Conservation (phyloP, 257 asterid genomes). For the Jacaranda mimosifolia region DNA sequence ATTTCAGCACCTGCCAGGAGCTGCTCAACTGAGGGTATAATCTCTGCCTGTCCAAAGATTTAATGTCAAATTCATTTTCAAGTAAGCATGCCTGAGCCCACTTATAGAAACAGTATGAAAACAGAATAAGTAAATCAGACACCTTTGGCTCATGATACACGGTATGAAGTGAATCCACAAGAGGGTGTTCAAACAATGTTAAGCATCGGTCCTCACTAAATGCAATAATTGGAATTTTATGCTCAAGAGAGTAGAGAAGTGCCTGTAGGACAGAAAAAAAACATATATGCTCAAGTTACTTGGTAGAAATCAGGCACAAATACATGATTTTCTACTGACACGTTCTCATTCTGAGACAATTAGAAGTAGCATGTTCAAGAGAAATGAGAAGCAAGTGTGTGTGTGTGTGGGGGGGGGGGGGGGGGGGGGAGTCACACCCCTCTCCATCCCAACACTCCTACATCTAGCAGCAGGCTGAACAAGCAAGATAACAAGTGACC, state of each 20-base stretch:
- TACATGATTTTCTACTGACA: neutral
- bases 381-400: slow-evolving; percentile 8
- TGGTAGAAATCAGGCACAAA: slow-evolving; percentile 4
- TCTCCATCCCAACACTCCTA: neutral
- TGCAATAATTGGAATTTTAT: slow-evolving; percentile 84
- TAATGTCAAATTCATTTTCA: slow-evolving; percentile 33
- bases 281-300: slow-evolving; percentile 1
- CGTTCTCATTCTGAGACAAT: neutral
- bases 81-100: slow-evolving; percentile 30
- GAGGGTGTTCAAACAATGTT: slow-evolving; percentile 90
- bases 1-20: slow-evolving; percentile 70
- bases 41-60: slow-evolving; percentile 78
- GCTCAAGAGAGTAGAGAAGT: slow-evolving; percentile 76
- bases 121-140: slow-evolving; percentile 27
- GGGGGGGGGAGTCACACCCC: no score
- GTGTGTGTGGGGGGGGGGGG: no score
- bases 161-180: slow-evolving; percentile 89
- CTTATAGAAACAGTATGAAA: slow-evolving; percentile 21
- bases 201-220: slow-evolving; percentile 83
- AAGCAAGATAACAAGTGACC: slow-evolving; percentile 2
- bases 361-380: slow-evolving; percentile 10
- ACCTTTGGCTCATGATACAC: slow-evolving; percentile 96
- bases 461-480: slow-evolving; percentile 10
- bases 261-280: slow-evolving; percentile 62
- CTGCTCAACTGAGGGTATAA: slow-evolving; percentile 86